These are phyloP conservation scores for Naematelia encephala DNA, from an alignment of 768 basidiomycete species.

Conservation along the genomic window DNA sequence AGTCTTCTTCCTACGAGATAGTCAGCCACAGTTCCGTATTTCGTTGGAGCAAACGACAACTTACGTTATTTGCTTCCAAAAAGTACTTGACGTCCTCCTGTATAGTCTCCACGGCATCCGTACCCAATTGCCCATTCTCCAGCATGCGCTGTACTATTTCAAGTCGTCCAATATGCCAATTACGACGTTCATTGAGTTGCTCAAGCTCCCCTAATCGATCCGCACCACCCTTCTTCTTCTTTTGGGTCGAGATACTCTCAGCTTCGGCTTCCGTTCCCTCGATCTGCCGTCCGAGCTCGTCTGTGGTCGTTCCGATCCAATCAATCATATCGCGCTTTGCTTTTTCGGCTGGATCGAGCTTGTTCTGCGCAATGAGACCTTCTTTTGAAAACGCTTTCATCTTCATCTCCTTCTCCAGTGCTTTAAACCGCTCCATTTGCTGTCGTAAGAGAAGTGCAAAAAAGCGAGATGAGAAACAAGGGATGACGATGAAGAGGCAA, in stretches of 20 bases:
- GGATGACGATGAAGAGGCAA: neutral
- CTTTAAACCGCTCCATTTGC: slow-evolving; percentile 99
- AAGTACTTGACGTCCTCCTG: slow-evolving; percentile 97
- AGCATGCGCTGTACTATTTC: slow-evolving; percentile 89
- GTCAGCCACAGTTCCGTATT: neutral
- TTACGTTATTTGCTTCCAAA: slow-evolving; percentile 88
- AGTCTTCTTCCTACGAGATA: slow-evolving; percentile 78
- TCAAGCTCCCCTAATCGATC: slow-evolving; percentile 82
- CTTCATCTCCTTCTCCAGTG: slow-evolving; percentile 99
- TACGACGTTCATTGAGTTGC: slow-evolving; percentile 81
- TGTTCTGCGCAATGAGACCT: slow-evolving; percentile 87
- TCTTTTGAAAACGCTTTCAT: slow-evolving; percentile 99
- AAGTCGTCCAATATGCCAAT: slow-evolving; percentile 89
- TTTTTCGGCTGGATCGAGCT: slow-evolving; percentile 94
- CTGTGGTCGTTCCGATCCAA: slow-evolving; percentile 85
- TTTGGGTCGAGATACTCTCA: slow-evolving; percentile 71
- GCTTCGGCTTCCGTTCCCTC: slow-evolving; percentile 94
- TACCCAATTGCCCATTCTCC: slow-evolving; percentile 83
- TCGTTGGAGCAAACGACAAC: slow-evolving; percentile 47
- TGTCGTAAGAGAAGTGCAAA: slow-evolving; percentile 49
- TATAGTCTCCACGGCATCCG: slow-evolving; percentile 73
- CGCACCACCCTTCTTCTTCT: slow-evolving; percentile 68
- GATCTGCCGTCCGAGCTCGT: slow-evolving; percentile 86
- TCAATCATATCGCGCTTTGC: slow-evolving; percentile 80
- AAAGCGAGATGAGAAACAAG: neutral